phyloP scores from a whole-genome alignment of 1,139 yeast genomes.

The Scheffersomyces insectosa region DNA sequence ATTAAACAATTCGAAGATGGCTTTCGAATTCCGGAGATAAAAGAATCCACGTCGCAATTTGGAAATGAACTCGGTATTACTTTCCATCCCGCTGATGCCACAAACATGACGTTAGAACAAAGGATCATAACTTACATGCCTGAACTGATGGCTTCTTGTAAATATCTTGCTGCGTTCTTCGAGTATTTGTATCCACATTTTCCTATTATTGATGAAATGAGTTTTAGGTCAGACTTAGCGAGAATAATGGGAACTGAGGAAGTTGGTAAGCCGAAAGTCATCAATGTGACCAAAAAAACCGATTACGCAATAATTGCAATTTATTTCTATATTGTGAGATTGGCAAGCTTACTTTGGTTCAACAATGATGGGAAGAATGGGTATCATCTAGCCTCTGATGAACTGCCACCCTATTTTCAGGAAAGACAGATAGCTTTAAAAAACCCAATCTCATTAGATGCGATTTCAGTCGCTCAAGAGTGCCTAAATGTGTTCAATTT shows the following conservation, averaged over 20 bases:
- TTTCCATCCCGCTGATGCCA: slow-evolving; percentile 3
- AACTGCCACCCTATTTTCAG: not conserved
- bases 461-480: slow-evolving; percentile 15
- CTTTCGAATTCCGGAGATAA: slow-evolving; percentile 10
- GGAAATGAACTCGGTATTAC: slow-evolving; percentile 8
- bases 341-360: slow-evolving; percentile 6
- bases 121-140: slow-evolving; percentile 8
- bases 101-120: slow-evolving; percentile 5
- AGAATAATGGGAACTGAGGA: slow-evolving; percentile 4
- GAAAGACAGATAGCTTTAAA: slow-evolving; percentile 4
- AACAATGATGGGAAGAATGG: not conserved
- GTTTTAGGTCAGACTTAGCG: slow-evolving; percentile 7
- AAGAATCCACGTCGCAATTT: slow-evolving; percentile 11
- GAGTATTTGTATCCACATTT: slow-evolving; percentile 9
- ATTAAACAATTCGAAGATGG: slow-evolving; percentile 15
- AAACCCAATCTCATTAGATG: slow-evolving; percentile 22
- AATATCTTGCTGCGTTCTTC: slow-evolving; percentile 10
- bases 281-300: slow-evolving; percentile 4
- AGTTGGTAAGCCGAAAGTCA: not conserved
- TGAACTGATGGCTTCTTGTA: slow-evolving; percentile 2
- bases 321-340: slow-evolving; percentile 8
- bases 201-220: slow-evolving; percentile 13
- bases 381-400: not conserved
- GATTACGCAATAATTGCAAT: slow-evolving; percentile 12
- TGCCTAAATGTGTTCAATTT: slow-evolving; percentile 14